Conservation (phyloP, 495 filamentous ascomycete genomes). For the Aspergillus funiculosus region DNA sequence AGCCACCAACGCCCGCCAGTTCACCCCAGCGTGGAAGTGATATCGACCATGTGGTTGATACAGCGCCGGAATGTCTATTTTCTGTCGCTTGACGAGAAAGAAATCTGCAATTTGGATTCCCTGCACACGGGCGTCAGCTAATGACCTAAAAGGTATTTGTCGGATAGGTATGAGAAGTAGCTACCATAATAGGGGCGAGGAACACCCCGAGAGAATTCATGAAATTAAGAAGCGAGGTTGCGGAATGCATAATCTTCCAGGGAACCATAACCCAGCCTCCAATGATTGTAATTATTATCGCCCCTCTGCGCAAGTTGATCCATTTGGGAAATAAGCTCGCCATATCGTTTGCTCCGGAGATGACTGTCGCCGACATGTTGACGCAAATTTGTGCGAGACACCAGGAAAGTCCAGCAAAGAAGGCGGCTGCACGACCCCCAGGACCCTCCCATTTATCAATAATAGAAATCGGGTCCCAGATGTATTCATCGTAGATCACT, state of each 20-base stretch:
- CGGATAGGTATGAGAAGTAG: neutral
- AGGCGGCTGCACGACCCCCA: neutral
- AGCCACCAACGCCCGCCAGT: neutral
- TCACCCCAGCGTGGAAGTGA: neutral
- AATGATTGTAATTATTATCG: neutral
- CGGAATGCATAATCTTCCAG: constrained; percentile 3
- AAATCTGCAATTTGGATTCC: constrained; percentile 3
- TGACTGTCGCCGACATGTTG: constrained; percentile 2
- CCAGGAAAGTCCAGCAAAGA: constrained; percentile 1
- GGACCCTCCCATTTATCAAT: constrained; percentile 3
- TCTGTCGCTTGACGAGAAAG: constrained; percentile 1
- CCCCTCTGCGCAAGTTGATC: neutral
- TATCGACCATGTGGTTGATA: constrained; percentile 1
- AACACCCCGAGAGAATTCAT: constrained; percentile 1
- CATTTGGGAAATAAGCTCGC: neutral
- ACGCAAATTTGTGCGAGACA: constrained; percentile 2
- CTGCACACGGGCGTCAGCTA: neutral
- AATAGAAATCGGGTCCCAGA: constrained; percentile 3
- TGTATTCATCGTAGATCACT: neutral
- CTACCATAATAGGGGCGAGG: neutral
- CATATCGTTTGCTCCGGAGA: constrained; percentile 3
- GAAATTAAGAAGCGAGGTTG: constrained; percentile 1
- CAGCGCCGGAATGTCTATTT: neutral
- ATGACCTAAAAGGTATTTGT: neutral
- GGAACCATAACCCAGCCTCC: constrained; percentile 2